Evolutionary conservation across 805 yeast species (phyloP).

Genomic region (Teunomyces stri): DNA sequence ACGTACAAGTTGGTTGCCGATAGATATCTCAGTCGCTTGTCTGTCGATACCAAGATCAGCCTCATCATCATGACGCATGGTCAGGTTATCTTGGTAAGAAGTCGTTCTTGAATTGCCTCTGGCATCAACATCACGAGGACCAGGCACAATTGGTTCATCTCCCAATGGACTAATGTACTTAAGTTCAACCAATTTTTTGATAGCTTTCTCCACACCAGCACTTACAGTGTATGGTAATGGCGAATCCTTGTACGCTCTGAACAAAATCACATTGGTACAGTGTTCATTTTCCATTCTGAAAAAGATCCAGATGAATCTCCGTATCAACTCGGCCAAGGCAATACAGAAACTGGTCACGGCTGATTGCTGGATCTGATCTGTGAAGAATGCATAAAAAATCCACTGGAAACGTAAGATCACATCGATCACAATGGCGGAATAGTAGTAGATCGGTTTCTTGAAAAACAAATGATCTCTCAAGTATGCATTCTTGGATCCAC

Average conservation of each 20-base stretch:
- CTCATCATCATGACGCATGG: slow-evolving; percentile 7
- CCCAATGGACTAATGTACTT: slow-evolving; percentile 16
- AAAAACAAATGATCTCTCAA: slow-evolving; percentile 73
- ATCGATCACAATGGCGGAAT: slow-evolving; percentile 70
- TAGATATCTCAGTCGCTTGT: slow-evolving; percentile 4
- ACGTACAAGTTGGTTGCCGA: slow-evolving; percentile 11
- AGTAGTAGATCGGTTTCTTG: slow-evolving; percentile 57
- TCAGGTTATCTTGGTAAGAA: background rate
- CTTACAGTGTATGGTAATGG: slow-evolving; percentile 72
- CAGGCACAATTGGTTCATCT: slow-evolving; percentile 2
- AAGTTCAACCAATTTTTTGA: slow-evolving; percentile 34
- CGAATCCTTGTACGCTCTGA: slow-evolving; percentile 83
- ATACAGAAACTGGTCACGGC: slow-evolving; percentile 82
- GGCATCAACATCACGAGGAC: background rate
- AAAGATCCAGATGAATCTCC: slow-evolving; percentile 87
- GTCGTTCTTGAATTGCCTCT: background rate
- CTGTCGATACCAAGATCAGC: slow-evolving; percentile 9
- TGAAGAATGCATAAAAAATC: slow-evolving; percentile 83
- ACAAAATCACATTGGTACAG: slow-evolving; percentile 80
- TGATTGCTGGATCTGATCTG: slow-evolving; percentile 77
- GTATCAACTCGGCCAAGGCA: slow-evolving; percentile 74
- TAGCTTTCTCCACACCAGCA: slow-evolving; percentile 32
- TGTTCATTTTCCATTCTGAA: slow-evolving; percentile 97
- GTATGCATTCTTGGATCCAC: slow-evolving; percentile 51
- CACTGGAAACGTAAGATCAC: slow-evolving; percentile 82